A percentile compares a stretch with the other conserved stretches of the same genome.
Evolutionary conservation across 495 filamentous ascomycete species (phyloP).

Genomic region (Antarctomyces pellizariae): DNA sequence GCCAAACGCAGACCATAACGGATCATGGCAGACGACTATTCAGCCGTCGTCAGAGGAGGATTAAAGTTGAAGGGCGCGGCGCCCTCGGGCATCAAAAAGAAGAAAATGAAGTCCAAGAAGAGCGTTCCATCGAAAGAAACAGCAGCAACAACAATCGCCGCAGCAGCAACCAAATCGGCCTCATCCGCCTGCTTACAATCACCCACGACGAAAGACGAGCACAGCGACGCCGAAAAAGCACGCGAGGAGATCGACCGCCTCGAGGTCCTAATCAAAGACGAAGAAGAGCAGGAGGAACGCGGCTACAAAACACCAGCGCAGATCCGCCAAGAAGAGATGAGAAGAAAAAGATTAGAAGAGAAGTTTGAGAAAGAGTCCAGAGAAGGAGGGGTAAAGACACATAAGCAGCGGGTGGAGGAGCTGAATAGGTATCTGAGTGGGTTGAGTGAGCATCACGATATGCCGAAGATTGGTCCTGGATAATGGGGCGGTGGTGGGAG

Average conservation of each 20-base stretch:
- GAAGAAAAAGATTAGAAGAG: not conserved
- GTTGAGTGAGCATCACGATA: slow-evolving; percentile 93
- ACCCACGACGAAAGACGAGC: slow-evolving; percentile 14
- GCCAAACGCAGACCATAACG: too few relatives aligned
- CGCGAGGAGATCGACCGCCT: slow-evolving; percentile 17
- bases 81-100: slow-evolving; percentile 31
- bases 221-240: slow-evolving; percentile 7
- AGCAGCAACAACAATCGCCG: too few relatives aligned
- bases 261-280: slow-evolving; percentile 3
- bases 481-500: too few relatives aligned
- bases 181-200: too few relatives aligned
- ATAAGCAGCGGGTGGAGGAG: slow-evolving; percentile 92
- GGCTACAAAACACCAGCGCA: slow-evolving; percentile 6
- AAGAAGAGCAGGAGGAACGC: slow-evolving; percentile 7
- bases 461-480: slow-evolving; percentile 23
- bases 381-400: slow-evolving; percentile 67
- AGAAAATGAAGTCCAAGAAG: slow-evolving; percentile 25
- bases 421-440: slow-evolving; percentile 80
- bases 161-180: too few relatives aligned
- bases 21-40: slow-evolving; percentile 66
- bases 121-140: slow-evolving; percentile 1
- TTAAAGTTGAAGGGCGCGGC: slow-evolving; percentile 63
- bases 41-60: slow-evolving; percentile 34
- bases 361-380: slow-evolving; percentile 8
- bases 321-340: not conserved